Evolutionary conservation across 208 protist species (phyloP).

Genomic region (Crithidia brevicula): DNA sequence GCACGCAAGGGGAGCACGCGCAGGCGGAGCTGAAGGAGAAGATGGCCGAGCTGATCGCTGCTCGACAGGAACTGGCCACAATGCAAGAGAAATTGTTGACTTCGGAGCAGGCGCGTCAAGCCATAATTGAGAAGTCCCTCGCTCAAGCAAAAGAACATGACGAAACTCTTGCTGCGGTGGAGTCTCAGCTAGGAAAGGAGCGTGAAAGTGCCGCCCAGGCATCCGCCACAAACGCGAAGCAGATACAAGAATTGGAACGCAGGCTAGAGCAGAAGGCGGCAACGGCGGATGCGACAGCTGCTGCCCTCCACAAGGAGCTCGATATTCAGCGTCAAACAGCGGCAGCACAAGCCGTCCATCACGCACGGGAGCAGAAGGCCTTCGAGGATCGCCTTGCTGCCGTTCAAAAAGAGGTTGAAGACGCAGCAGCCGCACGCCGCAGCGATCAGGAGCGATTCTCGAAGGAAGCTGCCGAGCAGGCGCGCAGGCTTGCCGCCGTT

Average conservation of each 20-base stretch:
- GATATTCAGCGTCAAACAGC: slow-evolving; percentile 6
- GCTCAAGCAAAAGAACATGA: slow-evolving; percentile 2
- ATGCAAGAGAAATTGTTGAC: background rate
- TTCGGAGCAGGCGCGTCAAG: slow-evolving; percentile 4
- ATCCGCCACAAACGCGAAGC: background rate
- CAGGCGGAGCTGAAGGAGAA: background rate
- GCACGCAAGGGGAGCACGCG: background rate
- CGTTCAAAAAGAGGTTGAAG: background rate
- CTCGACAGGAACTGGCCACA: background rate
- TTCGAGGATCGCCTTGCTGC: background rate
- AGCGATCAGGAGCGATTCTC: background rate
- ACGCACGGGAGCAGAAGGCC: background rate
- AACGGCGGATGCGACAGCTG: background rate
- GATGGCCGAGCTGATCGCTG: background rate
- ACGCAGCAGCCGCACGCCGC: background rate
- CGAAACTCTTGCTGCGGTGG: slow-evolving; percentile 2
- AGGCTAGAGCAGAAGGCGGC: background rate
- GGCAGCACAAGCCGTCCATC: background rate
- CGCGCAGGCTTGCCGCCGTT: background rate
- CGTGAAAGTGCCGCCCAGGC: background rate
- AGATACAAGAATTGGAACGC: background rate
- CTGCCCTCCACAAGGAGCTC: slow-evolving; percentile 5
- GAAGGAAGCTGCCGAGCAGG: background rate
- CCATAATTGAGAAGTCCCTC: background rate
- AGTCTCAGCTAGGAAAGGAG: background rate